Base-by-base conservation (phyloP, 2,329 filamentous ascomycete genomes). In the Aphanoascus verrucosus region DNA sequence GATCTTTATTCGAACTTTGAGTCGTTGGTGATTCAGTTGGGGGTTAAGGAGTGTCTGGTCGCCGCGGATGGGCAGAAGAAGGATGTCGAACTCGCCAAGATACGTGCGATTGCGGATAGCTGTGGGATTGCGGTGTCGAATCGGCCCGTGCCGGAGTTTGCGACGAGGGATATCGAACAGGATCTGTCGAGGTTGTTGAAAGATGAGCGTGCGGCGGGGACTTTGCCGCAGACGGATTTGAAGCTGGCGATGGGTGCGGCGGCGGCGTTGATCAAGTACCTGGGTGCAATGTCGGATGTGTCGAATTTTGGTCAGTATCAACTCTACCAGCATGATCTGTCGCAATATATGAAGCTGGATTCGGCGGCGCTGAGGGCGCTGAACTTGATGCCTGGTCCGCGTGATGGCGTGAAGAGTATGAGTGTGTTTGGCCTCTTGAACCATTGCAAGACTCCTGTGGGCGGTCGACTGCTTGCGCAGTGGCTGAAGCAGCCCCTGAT, bases 401-500 rank as follows among this genome's bases (percentile, higher is more conserved):
- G 89, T 59, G 93, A 98, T 64, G 93, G 93, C 1, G 81, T 88
- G n/a, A 97, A 96, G 74, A 94, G 82, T 0, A 98, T 98, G 93
- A 97, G 90, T 65, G 69, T 98, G 50, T 98, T 87, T 62, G 93
- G 93, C 0, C 74, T 98, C 15, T 76, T 98, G 41, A 97, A 98
- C 63, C 90, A 97, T 69, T 98, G 93, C 82, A 97, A 95, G 69
- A 98, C 93, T 1, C 88, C 93, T 0, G 83, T 94, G 1, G 93
- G 93, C 12, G 94, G 90, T 63, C 80, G 94, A 46, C 69, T 98
- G 55, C 75, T 98, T 31, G 85, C 91, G 1, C 94, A 98, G 66
- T 98, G 93, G 93, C 75, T 98, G 51, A 98, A 98, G 71, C 93
- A 98, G 68, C 93, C 93, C 0, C 73, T 98, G 38, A 98, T 98